Conservation (phyloP, 129 eudicot genomes). For the Saussurea involucrata region DNA sequence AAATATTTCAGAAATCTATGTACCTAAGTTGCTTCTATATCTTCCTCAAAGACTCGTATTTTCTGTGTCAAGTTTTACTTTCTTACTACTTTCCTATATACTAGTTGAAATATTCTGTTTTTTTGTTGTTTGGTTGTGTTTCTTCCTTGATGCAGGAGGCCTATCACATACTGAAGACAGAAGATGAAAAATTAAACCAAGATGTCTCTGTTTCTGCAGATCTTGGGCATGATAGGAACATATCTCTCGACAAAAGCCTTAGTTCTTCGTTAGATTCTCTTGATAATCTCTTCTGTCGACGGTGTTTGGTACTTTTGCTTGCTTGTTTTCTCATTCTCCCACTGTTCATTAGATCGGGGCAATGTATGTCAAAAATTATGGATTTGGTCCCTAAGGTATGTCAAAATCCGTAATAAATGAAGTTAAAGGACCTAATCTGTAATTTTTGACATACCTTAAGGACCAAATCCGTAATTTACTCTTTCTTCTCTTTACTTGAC, state of each 20-base stretch:
- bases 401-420: no score
- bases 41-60: constrained; percentile 19
- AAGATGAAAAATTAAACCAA: constrained; percentile 24
- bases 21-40: constrained; percentile 16
- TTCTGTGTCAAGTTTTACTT: constrained; percentile 9
- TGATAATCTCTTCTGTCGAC: constrained; percentile 93
- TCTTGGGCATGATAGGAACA: constrained; percentile 29
- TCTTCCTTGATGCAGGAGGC: constrained; percentile 58
- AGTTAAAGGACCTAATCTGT: no score
- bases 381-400: no score
- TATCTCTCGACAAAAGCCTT: constrained; percentile 58
- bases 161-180: constrained; percentile 47
- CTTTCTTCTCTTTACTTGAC: constrained; percentile 13
- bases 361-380: no score
- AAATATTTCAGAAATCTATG: constrained; percentile 63
- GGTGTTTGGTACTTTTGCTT: constrained; percentile 73
- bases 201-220: constrained; percentile 24
- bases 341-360: background rate
- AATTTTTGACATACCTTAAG: no score
- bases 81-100: background rate
- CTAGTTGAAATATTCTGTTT: constrained; percentile 11
- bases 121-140: constrained; percentile 18
- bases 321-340: background rate
- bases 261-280: constrained; percentile 79
- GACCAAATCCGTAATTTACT: no score